Evolutionary conservation across 176 grass and related monocot genomes (phyloP).

Genomic region (Chloris gayana): DNA sequence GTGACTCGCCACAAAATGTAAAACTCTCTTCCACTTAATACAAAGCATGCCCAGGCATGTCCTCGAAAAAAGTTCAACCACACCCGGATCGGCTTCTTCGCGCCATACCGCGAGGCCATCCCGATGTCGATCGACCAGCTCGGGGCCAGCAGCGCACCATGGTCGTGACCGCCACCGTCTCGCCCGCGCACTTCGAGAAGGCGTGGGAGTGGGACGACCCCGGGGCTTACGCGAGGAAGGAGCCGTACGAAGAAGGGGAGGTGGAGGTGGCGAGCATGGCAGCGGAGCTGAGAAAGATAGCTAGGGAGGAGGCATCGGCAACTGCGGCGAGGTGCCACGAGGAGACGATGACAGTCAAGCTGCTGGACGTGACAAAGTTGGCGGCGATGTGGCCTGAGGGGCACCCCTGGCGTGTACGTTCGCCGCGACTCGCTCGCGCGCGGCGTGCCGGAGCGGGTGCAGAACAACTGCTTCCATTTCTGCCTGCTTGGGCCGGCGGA

Average conservation of each 20-base stretch:
- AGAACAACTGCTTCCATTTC: conserved; percentile 69
- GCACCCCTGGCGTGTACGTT: conserved; percentile 68
- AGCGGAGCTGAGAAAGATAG: conserved; percentile 45
- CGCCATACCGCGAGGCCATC: background rate
- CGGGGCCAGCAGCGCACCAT: conserved; percentile 2
- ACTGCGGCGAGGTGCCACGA: background rate
- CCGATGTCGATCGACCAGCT: conserved; percentile 18
- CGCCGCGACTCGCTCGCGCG: conserved; percentile 47
- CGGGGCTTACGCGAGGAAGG: conserved; percentile 42
- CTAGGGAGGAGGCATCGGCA: conserved; percentile 36
- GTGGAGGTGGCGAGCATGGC: conserved; percentile 37
- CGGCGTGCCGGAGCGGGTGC: conserved; percentile 35
- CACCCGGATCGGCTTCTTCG: conserved; percentile 53
- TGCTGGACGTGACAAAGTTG: conserved; percentile 72
- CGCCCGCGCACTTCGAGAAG: conserved; percentile 70
- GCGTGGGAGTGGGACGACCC: conserved; percentile 31
- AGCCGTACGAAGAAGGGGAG: conserved; percentile 60
- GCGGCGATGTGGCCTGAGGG: conserved; percentile 66
- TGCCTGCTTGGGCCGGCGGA: conserved; percentile 70
- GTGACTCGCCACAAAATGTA: no score
- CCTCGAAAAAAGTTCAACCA: conserved; percentile 54
- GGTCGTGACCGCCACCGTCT: conserved; percentile 55
- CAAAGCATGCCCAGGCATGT: no score
- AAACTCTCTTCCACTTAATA: no score
- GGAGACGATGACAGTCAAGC: conserved; percentile 34